phyloP scores from a whole-genome alignment of 441 rosid species.

The Pelargonium citronellum region DNA sequence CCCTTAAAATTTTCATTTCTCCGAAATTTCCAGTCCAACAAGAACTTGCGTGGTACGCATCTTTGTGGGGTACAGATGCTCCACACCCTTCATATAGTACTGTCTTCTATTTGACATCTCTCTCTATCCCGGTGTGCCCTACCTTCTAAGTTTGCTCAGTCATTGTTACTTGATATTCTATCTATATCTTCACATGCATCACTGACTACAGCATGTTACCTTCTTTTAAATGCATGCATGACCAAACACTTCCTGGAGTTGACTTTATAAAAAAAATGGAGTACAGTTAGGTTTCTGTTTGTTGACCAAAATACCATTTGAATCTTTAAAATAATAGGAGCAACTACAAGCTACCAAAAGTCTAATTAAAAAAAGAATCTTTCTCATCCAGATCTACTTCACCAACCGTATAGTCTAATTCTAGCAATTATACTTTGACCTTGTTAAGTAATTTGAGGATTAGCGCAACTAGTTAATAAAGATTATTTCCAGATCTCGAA shows the following conservation, averaged over 20 bases:
- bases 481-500: not conserved
- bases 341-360: not conserved
- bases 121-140: no score
- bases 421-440: not conserved
- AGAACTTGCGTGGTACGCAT: no score
- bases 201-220: slow-evolving; percentile 3
- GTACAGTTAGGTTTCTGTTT: slow-evolving; percentile 1
- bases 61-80: no score
- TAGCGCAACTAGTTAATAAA: not conserved
- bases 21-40: no score
- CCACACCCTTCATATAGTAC: no score
- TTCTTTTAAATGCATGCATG: not conserved
- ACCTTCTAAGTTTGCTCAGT: no score
- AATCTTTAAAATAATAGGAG: not conserved
- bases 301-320: slow-evolving; percentile 3
- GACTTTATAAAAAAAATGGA: not conserved
- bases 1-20: no score
- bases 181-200: no score
- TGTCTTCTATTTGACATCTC: no score
- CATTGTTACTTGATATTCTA: no score
- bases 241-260: not conserved
- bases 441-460: not conserved
- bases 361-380: not conserved
- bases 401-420: not conserved
- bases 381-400: not conserved